phyloP scores from a whole-genome alignment of 257 asterid species.

The Przewalskia tangutica region DNA sequence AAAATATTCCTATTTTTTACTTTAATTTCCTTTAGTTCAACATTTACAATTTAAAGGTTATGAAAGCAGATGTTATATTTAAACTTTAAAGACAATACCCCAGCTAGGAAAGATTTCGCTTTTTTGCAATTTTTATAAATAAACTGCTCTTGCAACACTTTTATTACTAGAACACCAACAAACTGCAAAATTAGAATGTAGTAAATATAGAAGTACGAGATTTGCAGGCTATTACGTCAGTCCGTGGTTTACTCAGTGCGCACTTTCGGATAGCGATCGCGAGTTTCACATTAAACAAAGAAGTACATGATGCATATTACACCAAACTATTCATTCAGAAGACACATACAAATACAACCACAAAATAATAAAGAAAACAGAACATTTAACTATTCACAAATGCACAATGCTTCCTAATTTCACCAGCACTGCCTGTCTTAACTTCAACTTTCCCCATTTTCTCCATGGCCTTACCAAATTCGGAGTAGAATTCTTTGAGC shows the following conservation, averaged over 20 bases:
- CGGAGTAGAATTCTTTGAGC: neutral
- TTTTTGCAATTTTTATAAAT: neutral
- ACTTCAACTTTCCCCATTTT: conserved; percentile 7
- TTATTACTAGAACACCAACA: neutral
- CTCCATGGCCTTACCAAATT: conserved; percentile 4
- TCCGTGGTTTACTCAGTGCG: too few species aligned
- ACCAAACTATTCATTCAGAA: neutral
- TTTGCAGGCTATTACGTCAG: too few species aligned
- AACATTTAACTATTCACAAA: neutral
- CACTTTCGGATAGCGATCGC: too few species aligned
- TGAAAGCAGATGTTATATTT: neutral
- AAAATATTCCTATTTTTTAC: neutral
- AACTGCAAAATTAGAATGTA: neutral
- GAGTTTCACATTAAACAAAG: too few species aligned
- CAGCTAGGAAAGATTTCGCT: neutral
- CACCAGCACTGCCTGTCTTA: conserved; percentile 4
- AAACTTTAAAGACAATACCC: neutral
- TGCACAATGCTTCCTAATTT: conserved; percentile 4
- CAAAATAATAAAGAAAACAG: neutral
- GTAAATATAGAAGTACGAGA: neutral
- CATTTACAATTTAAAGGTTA: neutral
- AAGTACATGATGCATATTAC: neutral
- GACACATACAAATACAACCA: neutral
- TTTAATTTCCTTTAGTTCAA: neutral
- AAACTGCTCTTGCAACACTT: neutral